These are phyloP conservation scores for Alnus glutinosa DNA, from an alignment of 306 rosid species.

Conservation along the genomic window DNA sequence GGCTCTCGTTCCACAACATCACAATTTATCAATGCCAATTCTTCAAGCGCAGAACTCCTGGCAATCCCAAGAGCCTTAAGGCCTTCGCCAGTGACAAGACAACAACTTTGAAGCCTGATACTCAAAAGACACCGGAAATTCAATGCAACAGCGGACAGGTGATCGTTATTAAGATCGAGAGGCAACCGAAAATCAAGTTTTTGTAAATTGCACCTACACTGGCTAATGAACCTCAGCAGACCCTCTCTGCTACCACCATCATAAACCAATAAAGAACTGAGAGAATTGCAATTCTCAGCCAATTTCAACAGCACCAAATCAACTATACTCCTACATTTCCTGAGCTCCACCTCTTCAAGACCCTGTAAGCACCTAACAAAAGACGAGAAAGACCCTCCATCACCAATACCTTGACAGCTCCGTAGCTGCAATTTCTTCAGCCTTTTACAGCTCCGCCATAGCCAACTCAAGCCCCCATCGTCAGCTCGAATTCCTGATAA, in stretches of 20 bases:
- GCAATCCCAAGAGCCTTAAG: conserved; percentile 55
- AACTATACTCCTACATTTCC: conserved; percentile 77
- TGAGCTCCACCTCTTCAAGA: conserved; percentile 62
- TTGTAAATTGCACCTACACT: conserved; percentile 36
- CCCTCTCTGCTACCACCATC: conserved; percentile 89
- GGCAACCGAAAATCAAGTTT: conserved; percentile 80
- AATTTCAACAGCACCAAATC: conserved; percentile 63
- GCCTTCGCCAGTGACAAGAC: conserved; percentile 80
- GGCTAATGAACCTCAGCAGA: conserved; percentile 51
- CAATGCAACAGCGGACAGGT: conserved; percentile 50
- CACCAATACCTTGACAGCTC: conserved; percentile 69
- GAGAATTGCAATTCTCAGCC: conserved; percentile 48
- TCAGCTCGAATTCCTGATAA: conserved; percentile 57
- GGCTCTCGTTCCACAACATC: conserved; percentile 82
- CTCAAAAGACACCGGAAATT: conserved; percentile 45
- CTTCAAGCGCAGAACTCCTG: conserved; percentile 51
- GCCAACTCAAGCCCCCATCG: conserved; percentile 68
- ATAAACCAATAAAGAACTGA: conserved; percentile 64
- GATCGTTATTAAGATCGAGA: conserved; percentile 73
- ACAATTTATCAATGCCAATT: conserved; percentile 77
- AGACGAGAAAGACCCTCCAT: conserved; percentile 63
- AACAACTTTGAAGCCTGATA: conserved; percentile 79
- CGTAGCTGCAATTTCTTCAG: conserved; percentile 55
- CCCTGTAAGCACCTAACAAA: conserved; percentile 55
- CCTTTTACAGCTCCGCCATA: conserved; percentile 68